Base-by-base conservation (phyloP, 2,329 filamentous ascomycete species). In the Neofusicoccum parvum region DNA sequence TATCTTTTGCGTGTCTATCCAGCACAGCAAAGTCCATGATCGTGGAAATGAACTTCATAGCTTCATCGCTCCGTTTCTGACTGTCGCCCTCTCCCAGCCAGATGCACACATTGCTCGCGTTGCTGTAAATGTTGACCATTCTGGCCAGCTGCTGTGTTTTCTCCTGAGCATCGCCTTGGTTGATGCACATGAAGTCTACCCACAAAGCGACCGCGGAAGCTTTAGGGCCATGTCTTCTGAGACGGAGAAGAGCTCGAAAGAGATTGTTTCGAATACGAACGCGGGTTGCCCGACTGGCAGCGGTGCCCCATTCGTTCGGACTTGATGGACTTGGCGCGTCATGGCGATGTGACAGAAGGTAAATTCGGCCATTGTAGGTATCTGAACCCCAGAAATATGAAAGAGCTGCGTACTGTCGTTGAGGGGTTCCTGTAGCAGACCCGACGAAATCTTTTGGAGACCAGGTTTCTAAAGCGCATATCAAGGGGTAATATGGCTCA, bases 91-190 rank as follows among this genome's bases (percentile, higher is more conserved):
- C 70, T 15, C 69, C 71, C 3, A 72, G 65, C 69, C 68, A 72
- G 11, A 72, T 63, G 9, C 71, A 62, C 0, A 71, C 68, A 2
- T 64, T 45, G 3, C 46, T 66, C 5, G 72, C 70, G 17, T 51
- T 62, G 43, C 62, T 69, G 70, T 75, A 78, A 46, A 78, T 75
- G 7, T 74, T 60, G 14, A 73, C 71, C 74, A 78, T 78, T 36
- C 77, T 73, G 6, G 69, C 70, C 7, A 79, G 73, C 66, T 78
- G 76, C 23, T 73, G 68, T 6, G 66, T 69, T 23, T 73, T 72
- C 48, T 79, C 76, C 6, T 62, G 50, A 20, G 69, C 53, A 65
- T 78, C 70, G 1, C 67, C 58, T 64, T 78, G 75, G 48, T 78
- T 74, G 60, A 79, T 78, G 54, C 74, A 72, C 10, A 72, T 17